Conservation (phyloP, 2,329 filamentous ascomycete genomes). For the Beauveria pseudobassiana region DNA sequence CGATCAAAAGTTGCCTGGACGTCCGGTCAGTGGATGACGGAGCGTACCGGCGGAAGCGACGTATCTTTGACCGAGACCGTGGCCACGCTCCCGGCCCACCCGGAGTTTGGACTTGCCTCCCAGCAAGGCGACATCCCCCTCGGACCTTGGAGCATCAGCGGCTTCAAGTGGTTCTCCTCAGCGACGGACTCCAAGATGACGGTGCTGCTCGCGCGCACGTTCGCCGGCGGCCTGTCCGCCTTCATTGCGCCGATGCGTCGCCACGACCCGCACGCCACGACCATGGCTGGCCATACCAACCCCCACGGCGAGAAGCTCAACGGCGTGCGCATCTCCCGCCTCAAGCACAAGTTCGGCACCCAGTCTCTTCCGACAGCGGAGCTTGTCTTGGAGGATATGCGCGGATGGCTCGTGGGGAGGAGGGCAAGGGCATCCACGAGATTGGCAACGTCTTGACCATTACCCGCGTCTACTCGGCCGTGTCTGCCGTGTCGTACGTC, state of each 20-base stretch:
- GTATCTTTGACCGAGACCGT: slow-evolving; percentile 61
- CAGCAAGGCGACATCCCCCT: slow-evolving; percentile 24
- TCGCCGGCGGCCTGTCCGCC: slow-evolving; percentile 41
- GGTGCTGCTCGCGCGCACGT: slow-evolving; percentile 52
- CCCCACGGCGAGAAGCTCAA: slow-evolving; percentile 44
- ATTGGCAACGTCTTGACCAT: slow-evolving; percentile 63
- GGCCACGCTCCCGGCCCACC: slow-evolving; percentile 28
- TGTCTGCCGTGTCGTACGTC: slow-evolving; percentile 44
- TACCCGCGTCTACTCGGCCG: slow-evolving; percentile 51
- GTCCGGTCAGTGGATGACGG: slow-evolving; percentile 73
- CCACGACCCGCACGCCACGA: slow-evolving; percentile 25
- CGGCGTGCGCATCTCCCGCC: slow-evolving; percentile 57
- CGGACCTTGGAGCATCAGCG: slow-evolving; percentile 50
- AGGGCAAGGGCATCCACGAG: slow-evolving; percentile 60
- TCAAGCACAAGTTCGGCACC: slow-evolving; percentile 69
- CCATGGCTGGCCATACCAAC: slow-evolving; percentile 19
- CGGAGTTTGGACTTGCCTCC: slow-evolving; percentile 1
- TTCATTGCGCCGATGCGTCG: slow-evolving; percentile 60
- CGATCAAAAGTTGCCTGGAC: slow-evolving; percentile 52
- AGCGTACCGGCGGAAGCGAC: slow-evolving; percentile 61
- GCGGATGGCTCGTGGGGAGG: slow-evolving; percentile 56
- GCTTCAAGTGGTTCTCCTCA: slow-evolving; percentile 64
- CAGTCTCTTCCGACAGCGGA: slow-evolving; percentile 65
- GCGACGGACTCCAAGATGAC: slow-evolving; percentile 59
- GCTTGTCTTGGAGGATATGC: slow-evolving; percentile 55